These are phyloP conservation scores for Emergomyces pasteurianus DNA, from an alignment of 2,329 filamentous ascomycete genomes.

Conservation along the genomic window DNA sequence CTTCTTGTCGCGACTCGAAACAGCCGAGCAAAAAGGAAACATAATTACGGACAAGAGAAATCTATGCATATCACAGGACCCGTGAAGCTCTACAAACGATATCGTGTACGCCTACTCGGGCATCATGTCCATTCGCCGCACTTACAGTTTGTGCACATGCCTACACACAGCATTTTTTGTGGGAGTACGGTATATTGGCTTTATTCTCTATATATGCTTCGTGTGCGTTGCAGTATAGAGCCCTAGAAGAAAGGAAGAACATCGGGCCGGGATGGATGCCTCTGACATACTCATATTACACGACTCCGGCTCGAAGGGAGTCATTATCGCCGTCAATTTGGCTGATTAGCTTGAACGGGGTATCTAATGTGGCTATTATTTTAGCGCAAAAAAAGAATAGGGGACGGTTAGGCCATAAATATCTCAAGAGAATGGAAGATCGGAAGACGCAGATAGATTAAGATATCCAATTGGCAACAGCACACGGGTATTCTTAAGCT, in stretches of 20 bases:
- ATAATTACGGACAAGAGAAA: background rate
- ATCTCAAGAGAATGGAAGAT: background rate
- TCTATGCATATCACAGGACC: background rate
- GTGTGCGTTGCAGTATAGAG: too few relatives aligned
- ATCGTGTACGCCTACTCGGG: background rate
- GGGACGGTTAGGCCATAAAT: background rate
- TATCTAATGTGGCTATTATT: background rate
- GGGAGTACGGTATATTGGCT: too few relatives aligned
- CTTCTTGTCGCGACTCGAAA: background rate
- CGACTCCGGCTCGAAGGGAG: background rate
- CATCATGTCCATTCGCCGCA: background rate
- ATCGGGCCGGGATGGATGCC: too few relatives aligned
- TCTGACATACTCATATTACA: too few relatives aligned
- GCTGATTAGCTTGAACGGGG: background rate
- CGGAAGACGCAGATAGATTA: background rate
- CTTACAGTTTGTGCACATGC: background rate
- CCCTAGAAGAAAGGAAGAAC: too few relatives aligned
- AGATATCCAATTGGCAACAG: background rate
- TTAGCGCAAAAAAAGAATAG: background rate
- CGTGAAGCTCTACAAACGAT: background rate
- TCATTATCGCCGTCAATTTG: background rate
- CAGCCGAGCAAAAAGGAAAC: background rate
- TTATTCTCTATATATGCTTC: too few relatives aligned
- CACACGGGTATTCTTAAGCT: background rate
- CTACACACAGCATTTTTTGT: background rate